Evolutionary conservation across 164 flowering plant species (phyloP), one percentile per base, ranked within the genome.

Genomic region (Echeveria elegans): DNA sequence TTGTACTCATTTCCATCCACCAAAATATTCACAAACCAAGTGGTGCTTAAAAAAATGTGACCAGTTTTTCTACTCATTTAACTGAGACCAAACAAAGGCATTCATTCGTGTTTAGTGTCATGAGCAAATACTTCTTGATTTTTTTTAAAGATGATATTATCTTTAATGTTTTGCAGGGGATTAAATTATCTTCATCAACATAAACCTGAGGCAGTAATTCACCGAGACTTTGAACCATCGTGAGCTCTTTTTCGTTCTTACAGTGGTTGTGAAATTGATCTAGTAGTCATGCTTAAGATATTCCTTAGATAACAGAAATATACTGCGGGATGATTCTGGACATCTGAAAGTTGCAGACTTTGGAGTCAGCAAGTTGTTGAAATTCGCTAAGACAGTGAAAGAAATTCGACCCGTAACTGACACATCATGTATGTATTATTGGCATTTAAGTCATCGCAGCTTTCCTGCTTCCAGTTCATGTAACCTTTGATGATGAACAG

Each of bases 261-360:
- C 37, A 7, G 37, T 3, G n/a, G n/a, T n/a, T n/a, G n/a, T n/a
- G n/a, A n/a, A n/a, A n/a, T n/a, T n/a, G n/a, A n/a, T n/a, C n/a
- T n/a, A n/a, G n/a, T n/a, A n/a, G n/a, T n/a, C n/a, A n/a, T n/a
- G n/a, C n/a, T n/a, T n/a, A n/a, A n/a, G n/a, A n/a, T n/a, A n/a
- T n/a, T n/a, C n/a, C n/a, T 75, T 81, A 81, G 79, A 81, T 77
- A 72, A 82, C 97, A 95, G 99, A 77, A 95, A 95, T 75, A 85
- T 95, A 79, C 79, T 95, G 86, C 83, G 94, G 83, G 99, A 88
- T 83, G 99, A 92, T 83, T 79, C 96, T 65, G 97, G 99, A 40
- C 90, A 90, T 78, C 85, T 95, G 65, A 95, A 95, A 85, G 97
- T 95, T 73, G 97, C 99, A 69, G 97, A 92, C 77, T 95, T 95